Evolutionary conservation across 2,329 filamentous ascomycete species (phyloP).

Genomic region (Talaromyces sp.): DNA sequence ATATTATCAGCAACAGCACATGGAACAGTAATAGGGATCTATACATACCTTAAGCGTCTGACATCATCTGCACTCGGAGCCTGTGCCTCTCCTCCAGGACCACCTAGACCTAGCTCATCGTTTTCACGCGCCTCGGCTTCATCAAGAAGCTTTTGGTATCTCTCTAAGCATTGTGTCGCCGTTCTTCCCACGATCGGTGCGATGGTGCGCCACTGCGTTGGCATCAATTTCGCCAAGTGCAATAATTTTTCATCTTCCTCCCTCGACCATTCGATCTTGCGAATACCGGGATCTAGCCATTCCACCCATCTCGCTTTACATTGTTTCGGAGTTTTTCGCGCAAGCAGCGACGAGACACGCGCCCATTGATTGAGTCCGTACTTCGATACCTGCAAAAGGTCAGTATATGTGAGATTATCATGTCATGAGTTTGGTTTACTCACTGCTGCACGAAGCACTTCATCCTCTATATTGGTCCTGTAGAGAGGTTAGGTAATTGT

Average conservation of each 20-base stretch:
- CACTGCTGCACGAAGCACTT: constrained; percentile 90
- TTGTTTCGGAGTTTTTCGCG: constrained; percentile 96
- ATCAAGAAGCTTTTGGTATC: constrained; percentile 93
- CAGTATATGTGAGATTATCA: constrained; percentile 4
- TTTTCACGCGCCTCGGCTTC: constrained; percentile 89
- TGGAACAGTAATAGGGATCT: constrained; percentile 9
- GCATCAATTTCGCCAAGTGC: constrained; percentile 96
- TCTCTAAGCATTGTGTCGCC: constrained; percentile 93
- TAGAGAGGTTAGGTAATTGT: constrained; percentile 24
- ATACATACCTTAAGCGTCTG: constrained; percentile 64
- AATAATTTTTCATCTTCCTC: constrained; percentile 98
- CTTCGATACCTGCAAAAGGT: constrained; percentile 64
- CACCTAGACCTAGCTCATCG: constrained; percentile 75
- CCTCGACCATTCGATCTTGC: constrained; percentile 98
- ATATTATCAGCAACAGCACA: constrained; percentile 21
- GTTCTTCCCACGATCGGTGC: constrained; percentile 94
- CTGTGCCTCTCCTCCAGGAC: constrained; percentile 80
- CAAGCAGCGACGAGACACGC: constrained; percentile 92
- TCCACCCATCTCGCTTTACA: constrained; percentile 98
- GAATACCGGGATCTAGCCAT: constrained; percentile 96
- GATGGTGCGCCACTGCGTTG: constrained; percentile 98
- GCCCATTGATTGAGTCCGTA: constrained; percentile 98
- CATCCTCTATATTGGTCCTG: constrained; percentile 74
- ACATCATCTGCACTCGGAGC: constrained; percentile 93
- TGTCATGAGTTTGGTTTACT: constrained; percentile 18